phyloP scores from a whole-genome alignment of 495 filamentous ascomycete species.

The Pseudoneurospora amorphoporcata region DNA sequence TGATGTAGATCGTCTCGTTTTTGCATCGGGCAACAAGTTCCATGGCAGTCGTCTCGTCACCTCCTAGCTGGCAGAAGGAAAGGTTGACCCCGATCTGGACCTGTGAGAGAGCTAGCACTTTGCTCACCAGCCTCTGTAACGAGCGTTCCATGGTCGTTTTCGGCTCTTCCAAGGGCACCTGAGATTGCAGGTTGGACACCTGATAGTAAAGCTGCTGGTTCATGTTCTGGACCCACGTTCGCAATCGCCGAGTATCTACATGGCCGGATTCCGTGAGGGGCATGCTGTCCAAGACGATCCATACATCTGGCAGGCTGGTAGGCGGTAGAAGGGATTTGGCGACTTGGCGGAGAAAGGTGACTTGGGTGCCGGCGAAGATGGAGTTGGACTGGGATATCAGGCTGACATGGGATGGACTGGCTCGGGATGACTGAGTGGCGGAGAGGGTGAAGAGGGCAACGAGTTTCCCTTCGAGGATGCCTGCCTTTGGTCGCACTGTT shows the following conservation, averaged over 20 bases:
- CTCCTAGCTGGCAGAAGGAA: conserved; percentile 34
- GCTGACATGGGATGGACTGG: conserved; percentile 21
- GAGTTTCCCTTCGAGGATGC: conserved; percentile 34
- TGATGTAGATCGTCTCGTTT: conserved; percentile 30
- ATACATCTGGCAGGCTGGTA: conserved; percentile 26
- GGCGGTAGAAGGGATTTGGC: conserved; percentile 18
- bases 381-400: conserved; percentile 27
- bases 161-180: conserved; percentile 24
- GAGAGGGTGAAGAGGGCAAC: conserved; percentile 32
- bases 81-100: conserved; percentile 32
- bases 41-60: conserved; percentile 32
- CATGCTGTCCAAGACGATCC: conserved; percentile 36
- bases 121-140: conserved; percentile 29
- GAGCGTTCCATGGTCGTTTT: conserved; percentile 26
- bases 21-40: conserved; percentile 29
- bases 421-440: conserved; percentile 12
- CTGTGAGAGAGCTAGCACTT: conserved; percentile 25
- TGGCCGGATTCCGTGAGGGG: conserved; percentile 29
- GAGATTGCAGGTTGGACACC: conserved; percentile 29
- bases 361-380: conserved; percentile 26
- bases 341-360: conserved; percentile 22
- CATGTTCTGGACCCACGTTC: conserved; percentile 40
- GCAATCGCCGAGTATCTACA: conserved; percentile 31
- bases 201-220: conserved; percentile 34
- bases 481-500: conserved; percentile 35